Conservation (phyloP, 345 rosid species). For the Rhizophora apiculata region DNA sequence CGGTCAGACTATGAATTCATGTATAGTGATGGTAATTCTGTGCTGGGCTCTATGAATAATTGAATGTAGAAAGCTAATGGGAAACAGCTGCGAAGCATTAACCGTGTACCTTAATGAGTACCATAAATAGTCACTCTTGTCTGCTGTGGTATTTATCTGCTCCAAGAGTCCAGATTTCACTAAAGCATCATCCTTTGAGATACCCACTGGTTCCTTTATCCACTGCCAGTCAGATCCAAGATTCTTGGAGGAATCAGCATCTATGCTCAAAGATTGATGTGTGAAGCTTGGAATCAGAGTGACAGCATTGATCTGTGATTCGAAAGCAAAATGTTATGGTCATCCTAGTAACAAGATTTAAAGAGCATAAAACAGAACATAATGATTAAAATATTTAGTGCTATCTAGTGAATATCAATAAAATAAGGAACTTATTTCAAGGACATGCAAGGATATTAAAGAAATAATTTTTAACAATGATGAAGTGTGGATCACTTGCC, state of each 20-base stretch:
- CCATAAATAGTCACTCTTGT: conserved; percentile 87
- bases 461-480: not conserved
- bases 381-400: not conserved
- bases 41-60: no score
- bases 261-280: conserved; percentile 41
- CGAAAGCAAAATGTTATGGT: conserved; percentile 10
- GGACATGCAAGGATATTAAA: not conserved
- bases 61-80: not conserved
- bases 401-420: not conserved
- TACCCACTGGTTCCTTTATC: conserved; percentile 77
- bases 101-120: conserved; percentile 68
- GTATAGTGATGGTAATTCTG: no score
- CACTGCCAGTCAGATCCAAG: conserved; percentile 70
- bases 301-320: conserved; percentile 62
- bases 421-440: not conserved
- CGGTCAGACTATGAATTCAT: not conserved
- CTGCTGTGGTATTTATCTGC: conserved; percentile 86
- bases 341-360: not conserved
- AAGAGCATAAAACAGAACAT: not conserved
- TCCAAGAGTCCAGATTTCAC: conserved; percentile 67
- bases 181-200: conserved; percentile 61
- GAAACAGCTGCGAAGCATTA: conserved; percentile 7
- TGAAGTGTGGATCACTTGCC: not conserved
- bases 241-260: conserved; percentile 41
- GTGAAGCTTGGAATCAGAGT: conserved; percentile 48